Percentiles rank a stretch among this genome's conserved stretches.
These are phyloP conservation scores for Debaryomyces udenii DNA, from an alignment of 1,139 yeast species.

Conservation along the genomic window DNA sequence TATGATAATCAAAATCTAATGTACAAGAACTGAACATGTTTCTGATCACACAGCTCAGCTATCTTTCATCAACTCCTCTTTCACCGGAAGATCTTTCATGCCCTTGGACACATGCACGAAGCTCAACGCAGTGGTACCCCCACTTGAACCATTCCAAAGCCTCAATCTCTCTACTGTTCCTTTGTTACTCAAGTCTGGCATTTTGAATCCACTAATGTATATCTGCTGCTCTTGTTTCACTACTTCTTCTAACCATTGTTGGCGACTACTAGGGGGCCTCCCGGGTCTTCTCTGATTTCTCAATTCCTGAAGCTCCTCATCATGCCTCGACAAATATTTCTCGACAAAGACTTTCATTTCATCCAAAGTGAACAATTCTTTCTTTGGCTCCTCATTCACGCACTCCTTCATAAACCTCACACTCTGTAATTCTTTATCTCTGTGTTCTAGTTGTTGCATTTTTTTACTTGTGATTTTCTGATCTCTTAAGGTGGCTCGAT, in stretches of 20 bases:
- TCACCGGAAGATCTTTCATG: constrained; percentile 31
- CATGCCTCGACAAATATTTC: constrained; percentile 67
- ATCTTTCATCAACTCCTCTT: constrained; percentile 28
- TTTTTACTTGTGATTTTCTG: constrained; percentile 65
- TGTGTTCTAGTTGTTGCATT: constrained; percentile 56
- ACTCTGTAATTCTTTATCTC: constrained; percentile 59
- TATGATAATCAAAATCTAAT: constrained; percentile 3
- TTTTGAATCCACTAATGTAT: constrained; percentile 67
- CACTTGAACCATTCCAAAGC: constrained; percentile 80
- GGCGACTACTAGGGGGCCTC: constrained; percentile 79
- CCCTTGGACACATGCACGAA: constrained; percentile 39
- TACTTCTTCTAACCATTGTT: constrained; percentile 64
- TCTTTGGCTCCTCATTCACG: constrained; percentile 47
- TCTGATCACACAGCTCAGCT: background rate
- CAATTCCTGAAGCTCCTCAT: constrained; percentile 67
- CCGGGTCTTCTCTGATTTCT: constrained; percentile 73
- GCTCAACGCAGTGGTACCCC: constrained; percentile 71
- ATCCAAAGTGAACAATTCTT: constrained; percentile 48
- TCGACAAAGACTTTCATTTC: constrained; percentile 66
- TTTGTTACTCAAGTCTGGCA: constrained; percentile 71
- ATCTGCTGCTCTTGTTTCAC: constrained; percentile 62
- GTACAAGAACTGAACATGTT: constrained; percentile 5
- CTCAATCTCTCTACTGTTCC: constrained; percentile 62
- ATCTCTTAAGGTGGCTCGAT: constrained; percentile 84
- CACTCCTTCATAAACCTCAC: constrained; percentile 68